phyloP scores from a whole-genome alignment of 208 protist species.

The Balamuthia mandrillaris region DNA sequence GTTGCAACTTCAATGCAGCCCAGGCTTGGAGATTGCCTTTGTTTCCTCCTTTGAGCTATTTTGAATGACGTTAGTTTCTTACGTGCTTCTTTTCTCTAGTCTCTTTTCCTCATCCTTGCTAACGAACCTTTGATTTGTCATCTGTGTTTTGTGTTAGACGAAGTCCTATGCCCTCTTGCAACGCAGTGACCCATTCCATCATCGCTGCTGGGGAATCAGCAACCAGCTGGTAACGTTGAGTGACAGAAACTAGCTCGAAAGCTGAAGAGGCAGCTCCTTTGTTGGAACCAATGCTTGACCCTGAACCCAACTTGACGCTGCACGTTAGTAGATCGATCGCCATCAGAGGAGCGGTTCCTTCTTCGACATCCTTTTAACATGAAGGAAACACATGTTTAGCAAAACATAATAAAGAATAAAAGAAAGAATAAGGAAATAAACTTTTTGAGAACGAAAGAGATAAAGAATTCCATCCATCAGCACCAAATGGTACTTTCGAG shows the following conservation, averaged over 20 bases:
- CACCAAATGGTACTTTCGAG: neutral
- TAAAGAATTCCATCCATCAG: conserved; percentile 7
- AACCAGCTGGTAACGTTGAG: neutral
- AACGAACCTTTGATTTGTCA: conserved; percentile 5
- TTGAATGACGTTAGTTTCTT: too few species aligned
- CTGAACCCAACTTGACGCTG: neutral
- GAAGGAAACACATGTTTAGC: neutral
- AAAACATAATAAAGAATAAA: neutral
- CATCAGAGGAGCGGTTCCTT: neutral
- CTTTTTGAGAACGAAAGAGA: neutral
- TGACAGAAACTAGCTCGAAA: conserved; percentile 18
- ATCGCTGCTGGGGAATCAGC: neutral
- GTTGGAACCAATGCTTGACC: neutral
- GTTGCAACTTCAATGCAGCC: neutral
- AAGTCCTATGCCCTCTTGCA: conserved; percentile 2
- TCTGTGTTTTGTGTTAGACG: neutral
- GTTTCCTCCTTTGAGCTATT: too few species aligned
- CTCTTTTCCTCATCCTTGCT: too few species aligned
- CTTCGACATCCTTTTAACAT: neutral
- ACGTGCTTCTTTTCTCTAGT: too few species aligned
- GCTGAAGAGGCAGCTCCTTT: conserved; percentile 15
- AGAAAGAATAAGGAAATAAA: neutral
- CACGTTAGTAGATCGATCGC: conserved; percentile 9
- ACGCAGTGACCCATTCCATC: conserved; percentile 2
- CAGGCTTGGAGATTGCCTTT: conserved; percentile 4